Evolutionary conservation across 2,329 filamentous ascomycete genomes (phyloP).

Genomic region (Graphilbum ipis-grandicollis): DNA sequence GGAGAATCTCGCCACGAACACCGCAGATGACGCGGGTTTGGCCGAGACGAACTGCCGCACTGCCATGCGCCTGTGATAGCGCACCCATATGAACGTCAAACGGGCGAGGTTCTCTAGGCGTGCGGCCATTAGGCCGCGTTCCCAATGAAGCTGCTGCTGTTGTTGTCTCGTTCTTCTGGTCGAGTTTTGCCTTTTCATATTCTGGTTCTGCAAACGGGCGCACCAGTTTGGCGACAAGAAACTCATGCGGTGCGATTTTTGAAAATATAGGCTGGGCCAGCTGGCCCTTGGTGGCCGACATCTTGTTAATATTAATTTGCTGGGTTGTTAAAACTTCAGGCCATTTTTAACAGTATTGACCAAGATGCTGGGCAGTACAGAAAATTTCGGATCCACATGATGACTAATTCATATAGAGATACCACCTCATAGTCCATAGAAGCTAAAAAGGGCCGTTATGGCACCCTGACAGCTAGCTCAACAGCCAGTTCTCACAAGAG

Average conservation of each 20-base stretch:
- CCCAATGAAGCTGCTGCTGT: conserved; percentile 17
- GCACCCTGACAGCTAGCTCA: too few relatives aligned
- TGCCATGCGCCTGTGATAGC: conserved; percentile 77
- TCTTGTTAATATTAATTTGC: neutral
- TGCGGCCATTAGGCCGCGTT: conserved; percentile 66
- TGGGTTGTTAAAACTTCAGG: too few relatives aligned
- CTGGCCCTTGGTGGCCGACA: conserved; percentile 8
- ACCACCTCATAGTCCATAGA: too few relatives aligned
- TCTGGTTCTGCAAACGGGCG: conserved; percentile 22
- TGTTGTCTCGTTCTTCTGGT: conserved; percentile 6
- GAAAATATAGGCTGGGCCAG: conserved; percentile 55
- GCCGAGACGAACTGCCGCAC: conserved; percentile 71
- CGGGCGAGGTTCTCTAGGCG: conserved; percentile 48
- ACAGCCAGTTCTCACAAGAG: too few relatives aligned
- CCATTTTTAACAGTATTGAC: too few relatives aligned
- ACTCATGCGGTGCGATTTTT: conserved; percentile 75
- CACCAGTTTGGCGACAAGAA: conserved; percentile 75
- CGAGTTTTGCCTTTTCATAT: conserved; percentile 19
- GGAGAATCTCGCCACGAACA: conserved; percentile 69
- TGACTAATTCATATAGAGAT: too few relatives aligned
- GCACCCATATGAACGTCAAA: conserved; percentile 70
- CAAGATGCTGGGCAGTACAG: too few relatives aligned
- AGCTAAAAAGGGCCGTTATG: too few relatives aligned
- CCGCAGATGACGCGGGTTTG: conserved; percentile 93
- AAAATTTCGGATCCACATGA: too few relatives aligned